Base-by-base conservation (phyloP, 2,329 filamentous ascomycete species). In the Paraphaeosphaeria sporulosa region DNA sequence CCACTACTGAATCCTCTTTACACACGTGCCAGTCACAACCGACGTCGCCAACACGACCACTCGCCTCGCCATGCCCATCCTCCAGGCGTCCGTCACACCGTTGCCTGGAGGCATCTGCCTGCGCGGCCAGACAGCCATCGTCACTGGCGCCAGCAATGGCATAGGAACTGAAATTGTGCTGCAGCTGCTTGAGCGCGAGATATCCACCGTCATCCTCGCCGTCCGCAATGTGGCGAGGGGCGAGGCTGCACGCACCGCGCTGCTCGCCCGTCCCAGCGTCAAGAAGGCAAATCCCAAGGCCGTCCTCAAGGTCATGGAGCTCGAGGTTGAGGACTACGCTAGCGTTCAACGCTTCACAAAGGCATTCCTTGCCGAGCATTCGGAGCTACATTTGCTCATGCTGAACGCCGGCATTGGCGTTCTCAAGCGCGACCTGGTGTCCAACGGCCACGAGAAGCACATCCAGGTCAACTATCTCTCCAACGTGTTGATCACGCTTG, bases 401-500 rank as follows among this genome's bases (percentile, higher is more conserved):
- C 51, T 71, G 23, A 76, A 77, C 52, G 74, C 74, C 9, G 74
- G 70, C 15, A 57, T 73, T 5, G 52, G 57, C 21, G 52, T 17
- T 6, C 27, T 49, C 2, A 42, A 57, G 25, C 46, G 52, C 13
- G 71, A 58, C 47, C 27, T 58, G 17, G 59, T 46, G 9, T n/a
- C 21, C 1, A 65, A 69, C 52, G 72, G 70, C 17, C 71, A 64
- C 59, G 73, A 76, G 58, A 43, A 49, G 44, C 81, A 76, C 0
- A 61, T 87, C 13, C 84, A 87, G 68, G 82, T 86, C 59, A 87
- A 87, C 66, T 76, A 81, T 4, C 47, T 10, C 82, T 40, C 44
- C 19, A 48, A 49, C 27, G 46, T 57, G 13, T 34, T 57, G 12
- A 43, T 57, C 21, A 10, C 78, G 0, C 55, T 86, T 3, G 69